Evolutionary conservation across 2,329 filamentous ascomycete species (phyloP).

Genomic region (Gaeumannomyces tritici): DNA sequence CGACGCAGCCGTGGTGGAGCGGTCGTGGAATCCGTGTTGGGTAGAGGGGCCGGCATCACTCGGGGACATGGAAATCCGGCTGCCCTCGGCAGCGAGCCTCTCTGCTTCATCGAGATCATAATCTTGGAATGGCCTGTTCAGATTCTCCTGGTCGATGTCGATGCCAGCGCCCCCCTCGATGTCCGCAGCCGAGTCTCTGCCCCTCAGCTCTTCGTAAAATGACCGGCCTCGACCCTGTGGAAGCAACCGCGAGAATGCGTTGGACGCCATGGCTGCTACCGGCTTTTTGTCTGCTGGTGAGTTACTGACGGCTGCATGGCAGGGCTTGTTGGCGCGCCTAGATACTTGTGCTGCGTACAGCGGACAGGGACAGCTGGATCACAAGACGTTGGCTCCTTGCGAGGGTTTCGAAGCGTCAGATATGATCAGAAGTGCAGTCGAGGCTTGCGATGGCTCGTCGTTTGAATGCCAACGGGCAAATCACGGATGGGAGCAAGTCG

Average conservation of each 20-base stretch:
- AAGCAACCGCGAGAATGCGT: constrained; percentile 35
- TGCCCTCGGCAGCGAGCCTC: constrained; percentile 33
- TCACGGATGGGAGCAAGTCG: background rate
- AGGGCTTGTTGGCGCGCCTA: background rate
- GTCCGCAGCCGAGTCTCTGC: constrained; percentile 27
- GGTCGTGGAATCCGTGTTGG: background rate
- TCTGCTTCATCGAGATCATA: constrained; percentile 35
- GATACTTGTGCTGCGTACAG: too few species aligned
- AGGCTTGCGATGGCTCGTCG: background rate
- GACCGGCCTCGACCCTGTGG: constrained; percentile 26
- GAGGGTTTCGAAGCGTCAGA: background rate
- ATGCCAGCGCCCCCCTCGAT: constrained; percentile 30
- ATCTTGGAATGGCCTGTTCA: constrained; percentile 40
- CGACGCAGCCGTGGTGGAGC: constrained; percentile 7
- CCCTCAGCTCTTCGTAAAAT: constrained; percentile 40
- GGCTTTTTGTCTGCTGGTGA: background rate
- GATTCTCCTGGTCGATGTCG: constrained; percentile 43
- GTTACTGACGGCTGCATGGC: background rate
- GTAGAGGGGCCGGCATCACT: background rate
- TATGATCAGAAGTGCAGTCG: background rate
- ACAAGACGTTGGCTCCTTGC: background rate
- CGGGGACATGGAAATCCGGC: constrained; percentile 26
- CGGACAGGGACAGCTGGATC: too few species aligned
- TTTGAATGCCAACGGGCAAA: background rate
- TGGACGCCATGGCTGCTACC: constrained; percentile 29